Evolutionary conservation across 2,329 filamentous ascomycete species (phyloP).

Genomic region (Pseudogymnoascus sp.): DNA sequence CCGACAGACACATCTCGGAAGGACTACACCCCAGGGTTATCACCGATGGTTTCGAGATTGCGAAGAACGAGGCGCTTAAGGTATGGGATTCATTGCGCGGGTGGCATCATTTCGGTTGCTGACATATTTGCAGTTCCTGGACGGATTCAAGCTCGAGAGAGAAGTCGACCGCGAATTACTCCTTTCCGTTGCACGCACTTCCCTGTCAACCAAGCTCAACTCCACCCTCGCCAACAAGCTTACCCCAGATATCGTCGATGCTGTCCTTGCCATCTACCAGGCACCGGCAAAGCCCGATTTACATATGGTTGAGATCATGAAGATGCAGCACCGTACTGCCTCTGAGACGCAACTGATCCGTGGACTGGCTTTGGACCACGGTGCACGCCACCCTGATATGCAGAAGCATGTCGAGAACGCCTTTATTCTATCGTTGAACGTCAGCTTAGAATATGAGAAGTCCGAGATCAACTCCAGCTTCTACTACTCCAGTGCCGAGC

Average conservation of each 20-base stretch:
- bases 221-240: constrained; percentile 80
- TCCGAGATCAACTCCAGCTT: constrained; percentile 98
- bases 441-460: constrained; percentile 97
- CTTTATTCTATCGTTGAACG: constrained; percentile 89
- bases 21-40: constrained; percentile 95
- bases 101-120: constrained; percentile 17
- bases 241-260: constrained; percentile 91
- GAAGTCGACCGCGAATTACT: constrained; percentile 91
- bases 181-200: constrained; percentile 87
- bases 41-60: constrained; percentile 95
- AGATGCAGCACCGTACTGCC: constrained; percentile 96
- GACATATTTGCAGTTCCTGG: constrained; percentile 63
- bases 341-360: constrained; percentile 94
- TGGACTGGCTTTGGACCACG: constrained; percentile 88
- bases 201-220: constrained; percentile 92
- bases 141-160: constrained; percentile 82
- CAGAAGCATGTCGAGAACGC: constrained; percentile 94
- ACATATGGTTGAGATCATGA: constrained; percentile 99
- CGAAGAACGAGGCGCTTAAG: constrained; percentile 87
- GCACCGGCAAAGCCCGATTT: constrained; percentile 87
- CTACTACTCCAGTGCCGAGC: constrained; percentile 95
- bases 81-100: constrained; percentile 37
- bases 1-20: constrained; percentile 90
- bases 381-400: constrained; percentile 96
- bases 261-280: constrained; percentile 90